Evolutionary conservation across 805 yeast genomes (phyloP), one percentile per base, ranked within the genome.

Genomic region (Metschnikowia similis): DNA sequence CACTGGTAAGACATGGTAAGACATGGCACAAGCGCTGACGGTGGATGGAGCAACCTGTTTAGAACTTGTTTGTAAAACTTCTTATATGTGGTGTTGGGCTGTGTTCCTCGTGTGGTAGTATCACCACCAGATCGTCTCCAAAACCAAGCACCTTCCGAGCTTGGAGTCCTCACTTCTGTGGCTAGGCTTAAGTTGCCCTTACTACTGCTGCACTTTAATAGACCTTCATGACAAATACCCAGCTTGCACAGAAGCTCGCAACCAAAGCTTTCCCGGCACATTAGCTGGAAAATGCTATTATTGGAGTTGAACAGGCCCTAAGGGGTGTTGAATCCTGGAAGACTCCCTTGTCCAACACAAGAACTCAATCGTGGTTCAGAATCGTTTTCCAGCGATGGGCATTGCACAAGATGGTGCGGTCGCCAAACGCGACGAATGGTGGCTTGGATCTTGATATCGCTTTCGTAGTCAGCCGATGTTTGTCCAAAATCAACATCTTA

Each of bases 381-480:
- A 87, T 86, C 0, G 92, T 84, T 52, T 83, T 79, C 69, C 89
- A 74, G 55, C 97, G 74, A 66, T 89, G 97, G 5, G 96, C 96
- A 67, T 89, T 89, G 55, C 96, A 89, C 55, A 89, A 70, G 48
- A 89, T 83, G 0, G 96, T 89, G 55, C 94, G 83, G 29, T 80
- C 69, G 2, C 67, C 49, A 62, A 89, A 90, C 91, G n/a, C 71
- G 71, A 14, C 80, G 73, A 51, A 86, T 87, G 3, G 96, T 87
- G n/a, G 72, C 56, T 64, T 89, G 96, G 55, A 89, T 86, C 63
- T 79, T 80, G 3, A 85, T 75, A 66, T 89, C 96, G 0, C 96
- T 89, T 61, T 86, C 90, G 61, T 87, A 89, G 67, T 89, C 96
- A 54, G 89, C 89, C 42, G 84, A 79, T 0, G 86, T 80, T 89